These are phyloP conservation scores for Fusarium protoensiforme DNA, from an alignment of 2,329 filamentous ascomycete genomes.

Conservation along the genomic window DNA sequence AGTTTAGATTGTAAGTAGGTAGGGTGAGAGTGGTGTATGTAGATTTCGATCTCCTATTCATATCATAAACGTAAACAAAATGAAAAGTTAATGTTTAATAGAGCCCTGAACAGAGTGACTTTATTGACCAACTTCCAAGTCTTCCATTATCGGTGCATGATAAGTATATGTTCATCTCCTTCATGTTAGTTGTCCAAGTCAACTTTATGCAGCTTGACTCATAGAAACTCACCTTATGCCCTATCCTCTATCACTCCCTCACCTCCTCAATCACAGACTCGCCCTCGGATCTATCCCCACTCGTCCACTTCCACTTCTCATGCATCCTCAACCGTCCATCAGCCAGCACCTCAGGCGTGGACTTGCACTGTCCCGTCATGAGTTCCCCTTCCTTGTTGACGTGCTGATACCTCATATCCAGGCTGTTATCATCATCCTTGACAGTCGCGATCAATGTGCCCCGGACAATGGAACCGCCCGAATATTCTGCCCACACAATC, in stretches of 20 bases:
- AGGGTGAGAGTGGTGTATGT: neutral
- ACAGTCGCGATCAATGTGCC: constrained; percentile 39
- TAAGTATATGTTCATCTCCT: neutral
- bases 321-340: constrained; percentile 41
- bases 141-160: neutral
- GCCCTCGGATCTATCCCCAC: constrained; percentile 35
- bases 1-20: neutral
- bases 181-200: neutral
- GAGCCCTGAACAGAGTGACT: neutral
- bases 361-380: constrained; percentile 41
- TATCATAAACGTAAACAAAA: neutral
- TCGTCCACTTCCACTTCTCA: constrained; percentile 43
- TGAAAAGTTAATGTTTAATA: neutral
- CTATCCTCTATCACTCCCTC: neutral
- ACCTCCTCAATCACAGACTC: constrained; percentile 41
- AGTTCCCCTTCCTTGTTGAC: constrained; percentile 38
- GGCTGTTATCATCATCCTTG: constrained; percentile 20
- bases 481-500: constrained; percentile 44
- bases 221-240: neutral
- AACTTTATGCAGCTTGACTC: neutral
- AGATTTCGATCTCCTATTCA: neutral
- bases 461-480: constrained; percentile 36
- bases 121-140: neutral
- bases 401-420: constrained; percentile 45
- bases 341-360: constrained; percentile 29